phyloP scores from a whole-genome alignment of 257 asterid genomes.

The Solanum chaucha region DNA sequence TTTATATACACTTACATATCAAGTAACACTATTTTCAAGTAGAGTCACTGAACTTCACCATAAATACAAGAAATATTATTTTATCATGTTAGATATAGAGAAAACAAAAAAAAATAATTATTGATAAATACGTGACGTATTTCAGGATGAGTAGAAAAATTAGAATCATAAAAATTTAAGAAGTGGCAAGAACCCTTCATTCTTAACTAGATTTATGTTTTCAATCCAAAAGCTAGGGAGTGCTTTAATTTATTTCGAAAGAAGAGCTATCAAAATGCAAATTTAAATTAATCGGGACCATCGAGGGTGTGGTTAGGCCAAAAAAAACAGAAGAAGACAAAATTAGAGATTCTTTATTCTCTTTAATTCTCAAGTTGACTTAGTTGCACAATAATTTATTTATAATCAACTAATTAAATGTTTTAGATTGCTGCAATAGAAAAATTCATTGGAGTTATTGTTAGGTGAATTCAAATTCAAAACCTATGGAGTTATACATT shows the following conservation, averaged over 20 bases:
- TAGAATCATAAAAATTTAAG: too few relatives aligned
- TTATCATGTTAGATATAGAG: neutral
- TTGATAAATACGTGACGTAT: too few relatives aligned
- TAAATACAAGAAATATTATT: neutral
- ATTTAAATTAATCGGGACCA: neutral
- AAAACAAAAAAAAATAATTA: too few relatives aligned
- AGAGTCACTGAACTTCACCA: neutral
- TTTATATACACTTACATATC: neutral
- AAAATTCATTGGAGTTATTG: neutral
- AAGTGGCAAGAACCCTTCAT: accelerated
- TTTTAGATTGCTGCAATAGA: neutral
- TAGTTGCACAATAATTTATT: neutral
- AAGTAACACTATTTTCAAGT: neutral
- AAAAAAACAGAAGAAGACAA: neutral
- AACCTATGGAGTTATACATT: too few relatives aligned
- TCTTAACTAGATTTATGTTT: too few relatives aligned
- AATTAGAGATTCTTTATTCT: neutral
- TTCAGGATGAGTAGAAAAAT: neutral
- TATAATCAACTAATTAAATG: neutral
- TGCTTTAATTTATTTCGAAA: too few relatives aligned
- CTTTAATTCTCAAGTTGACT: neutral
- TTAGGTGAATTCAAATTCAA: too few relatives aligned
- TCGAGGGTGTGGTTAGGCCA: neutral
- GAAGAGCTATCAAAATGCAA: too few relatives aligned
- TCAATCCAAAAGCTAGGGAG: too few relatives aligned